Evolutionary conservation across 1,284 basidiomycete species (phyloP).

Genomic region (Microbotryomycetes sp.): DNA sequence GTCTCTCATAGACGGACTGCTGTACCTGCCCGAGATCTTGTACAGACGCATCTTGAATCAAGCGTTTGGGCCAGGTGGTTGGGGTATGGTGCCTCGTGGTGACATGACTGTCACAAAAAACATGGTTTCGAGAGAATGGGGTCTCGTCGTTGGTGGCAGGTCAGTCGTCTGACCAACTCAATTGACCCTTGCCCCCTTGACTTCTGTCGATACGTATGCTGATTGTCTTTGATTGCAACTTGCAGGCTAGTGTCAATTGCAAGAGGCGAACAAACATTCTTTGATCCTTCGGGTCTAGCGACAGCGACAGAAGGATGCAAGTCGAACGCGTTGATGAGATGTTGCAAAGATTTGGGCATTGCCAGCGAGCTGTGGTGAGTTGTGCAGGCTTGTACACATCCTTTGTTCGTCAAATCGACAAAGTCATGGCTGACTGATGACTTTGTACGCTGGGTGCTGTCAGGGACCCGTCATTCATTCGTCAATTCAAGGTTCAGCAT

Average conservation of each 20-base stretch:
- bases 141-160: slow-evolving; percentile 87
- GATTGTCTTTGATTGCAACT: not conserved
- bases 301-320: slow-evolving; percentile 95
- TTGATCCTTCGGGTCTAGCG: slow-evolving; percentile 81
- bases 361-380: slow-evolving; percentile 90
- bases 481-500: slow-evolving; percentile 79
- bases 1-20: slow-evolving; percentile 64
- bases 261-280: slow-evolving; percentile 95
- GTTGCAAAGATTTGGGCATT: slow-evolving; percentile 93
- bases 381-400: not conserved
- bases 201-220: not conserved
- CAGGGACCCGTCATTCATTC: slow-evolving; percentile 93
- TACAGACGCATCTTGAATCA: slow-evolving; percentile 90
- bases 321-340: slow-evolving; percentile 94
- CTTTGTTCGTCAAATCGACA: not conserved
- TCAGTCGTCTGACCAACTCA: slow-evolving; percentile 41
- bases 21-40: slow-evolving; percentile 97
- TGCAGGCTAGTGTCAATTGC: slow-evolving; percentile 79
- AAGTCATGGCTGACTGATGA: not conserved
- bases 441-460: not conserved
- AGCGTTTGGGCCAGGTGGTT: slow-evolving; percentile 93
- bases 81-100: slow-evolving; percentile 90
- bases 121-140: slow-evolving; percentile 90
- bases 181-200: not conserved
- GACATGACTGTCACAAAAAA: slow-evolving; percentile 85